A percentile compares a stretch with the other conserved stretches of the same genome.
Evolutionary conservation across 2,329 filamentous ascomycete species (phyloP).

Genomic region (Cordyceps tenuipes): DNA sequence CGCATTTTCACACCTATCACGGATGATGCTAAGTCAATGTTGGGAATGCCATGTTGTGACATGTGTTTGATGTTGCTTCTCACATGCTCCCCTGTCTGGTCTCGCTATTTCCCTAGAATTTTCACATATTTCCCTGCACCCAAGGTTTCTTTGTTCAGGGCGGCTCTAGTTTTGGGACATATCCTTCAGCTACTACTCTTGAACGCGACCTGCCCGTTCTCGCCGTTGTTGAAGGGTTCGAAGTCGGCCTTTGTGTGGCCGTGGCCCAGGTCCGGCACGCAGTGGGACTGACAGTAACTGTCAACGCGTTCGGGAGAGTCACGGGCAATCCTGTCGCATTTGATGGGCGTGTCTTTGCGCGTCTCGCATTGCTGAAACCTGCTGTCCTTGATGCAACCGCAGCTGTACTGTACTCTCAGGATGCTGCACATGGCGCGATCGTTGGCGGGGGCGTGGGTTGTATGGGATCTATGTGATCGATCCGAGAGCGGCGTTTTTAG

Average conservation of each 20-base stretch:
- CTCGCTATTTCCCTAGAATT: too few relatives aligned
- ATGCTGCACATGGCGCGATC: neutral
- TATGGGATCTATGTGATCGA: neutral
- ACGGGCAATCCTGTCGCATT: neutral
- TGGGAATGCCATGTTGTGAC: too few relatives aligned
- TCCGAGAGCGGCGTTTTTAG: neutral
- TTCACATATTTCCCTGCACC: neutral
- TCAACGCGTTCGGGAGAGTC: neutral
- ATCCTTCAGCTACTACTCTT: neutral
- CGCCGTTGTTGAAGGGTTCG: neutral
- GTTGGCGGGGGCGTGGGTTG: neutral
- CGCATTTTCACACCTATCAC: too few relatives aligned
- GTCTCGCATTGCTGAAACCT: neutral
- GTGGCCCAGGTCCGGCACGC: neutral
- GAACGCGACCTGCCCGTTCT: neutral
- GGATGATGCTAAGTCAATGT: too few relatives aligned
- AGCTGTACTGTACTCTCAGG: slow-evolving; percentile 1
- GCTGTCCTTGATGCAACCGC: slow-evolving; percentile 1
- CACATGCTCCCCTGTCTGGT: too few relatives aligned
- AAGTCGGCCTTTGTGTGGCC: neutral
- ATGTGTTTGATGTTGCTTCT: too few relatives aligned
- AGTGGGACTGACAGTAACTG: slow-evolving; percentile 4
- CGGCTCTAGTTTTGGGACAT: neutral
- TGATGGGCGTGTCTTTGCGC: neutral
- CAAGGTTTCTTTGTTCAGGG: neutral